Conservation (phyloP, 495 filamentous ascomycete species). For the Beverwykella pulmonaria region DNA sequence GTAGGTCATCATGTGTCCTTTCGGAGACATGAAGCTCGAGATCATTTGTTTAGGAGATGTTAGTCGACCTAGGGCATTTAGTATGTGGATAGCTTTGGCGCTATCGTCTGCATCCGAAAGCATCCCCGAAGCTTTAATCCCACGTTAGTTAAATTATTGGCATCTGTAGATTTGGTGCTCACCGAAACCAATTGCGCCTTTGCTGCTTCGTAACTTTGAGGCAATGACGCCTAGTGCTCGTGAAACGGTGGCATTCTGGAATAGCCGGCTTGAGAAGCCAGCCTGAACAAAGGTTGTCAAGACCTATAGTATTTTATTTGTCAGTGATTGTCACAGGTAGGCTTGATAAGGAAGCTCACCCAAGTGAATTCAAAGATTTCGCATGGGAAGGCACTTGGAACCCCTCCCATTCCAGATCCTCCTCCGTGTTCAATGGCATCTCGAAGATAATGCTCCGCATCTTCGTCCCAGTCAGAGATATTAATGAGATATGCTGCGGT, state of each 20-base stretch:
- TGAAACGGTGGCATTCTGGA: background rate
- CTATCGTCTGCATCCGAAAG: slow-evolving; percentile 55
- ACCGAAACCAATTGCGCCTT: no score
- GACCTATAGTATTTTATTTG: slow-evolving; percentile 21
- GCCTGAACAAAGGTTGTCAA: slow-evolving; percentile 1
- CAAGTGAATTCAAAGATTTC: slow-evolving; percentile 13
- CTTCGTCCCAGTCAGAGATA: slow-evolving; percentile 48
- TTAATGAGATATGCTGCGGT: slow-evolving; percentile 53
- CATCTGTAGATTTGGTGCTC: no score
- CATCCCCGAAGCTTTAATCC: slow-evolving; percentile 35
- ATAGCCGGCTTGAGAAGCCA: background rate
- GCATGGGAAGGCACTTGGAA: slow-evolving; percentile 18
- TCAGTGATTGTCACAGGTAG: no score
- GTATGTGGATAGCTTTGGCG: slow-evolving; percentile 40
- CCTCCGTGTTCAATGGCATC: background rate
- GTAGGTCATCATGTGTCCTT: slow-evolving; percentile 14
- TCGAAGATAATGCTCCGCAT: slow-evolving; percentile 17
- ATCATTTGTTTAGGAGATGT: background rate
- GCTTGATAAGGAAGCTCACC: background rate
- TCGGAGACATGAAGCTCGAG: background rate
- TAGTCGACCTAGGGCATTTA: background rate
- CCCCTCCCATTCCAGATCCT: background rate
- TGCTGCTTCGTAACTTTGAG: no score
- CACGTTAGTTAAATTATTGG: background rate
- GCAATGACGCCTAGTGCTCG: no score